phyloP scores from a whole-genome alignment of 1,284 basidiomycete species.

The Fomitopsis schrenkii region DNA sequence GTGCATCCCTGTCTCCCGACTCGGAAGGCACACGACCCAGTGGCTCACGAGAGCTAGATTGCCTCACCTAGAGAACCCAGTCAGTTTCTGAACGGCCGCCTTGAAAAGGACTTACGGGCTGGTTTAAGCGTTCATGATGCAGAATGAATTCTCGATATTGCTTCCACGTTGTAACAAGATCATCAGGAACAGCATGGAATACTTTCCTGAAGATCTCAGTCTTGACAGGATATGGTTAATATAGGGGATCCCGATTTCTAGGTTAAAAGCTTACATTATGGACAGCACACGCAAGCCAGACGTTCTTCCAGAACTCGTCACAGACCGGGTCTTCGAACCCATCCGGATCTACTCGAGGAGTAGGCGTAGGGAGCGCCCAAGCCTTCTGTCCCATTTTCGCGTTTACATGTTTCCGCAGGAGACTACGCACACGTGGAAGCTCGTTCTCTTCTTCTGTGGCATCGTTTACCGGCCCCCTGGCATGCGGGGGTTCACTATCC shows the following conservation, averaged over 20 bases:
- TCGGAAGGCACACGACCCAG: constrained; percentile 57
- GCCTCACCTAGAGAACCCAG: constrained; percentile 37
- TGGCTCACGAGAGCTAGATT: constrained; percentile 39
- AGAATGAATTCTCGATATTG: constrained; percentile 85
- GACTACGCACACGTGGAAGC: constrained; percentile 44
- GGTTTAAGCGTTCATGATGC: constrained; percentile 74
- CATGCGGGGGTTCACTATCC: constrained; percentile 45
- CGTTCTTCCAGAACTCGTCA: constrained; percentile 83
- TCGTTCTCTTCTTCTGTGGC: constrained; percentile 48
- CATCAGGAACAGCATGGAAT: constrained; percentile 89
- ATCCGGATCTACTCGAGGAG: constrained; percentile 71
- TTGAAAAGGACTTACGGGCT: constrained; percentile 43
- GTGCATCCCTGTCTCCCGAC: constrained; percentile 41
- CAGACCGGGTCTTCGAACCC: constrained; percentile 86
- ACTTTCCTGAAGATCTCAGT: constrained; percentile 94
- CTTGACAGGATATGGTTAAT: constrained; percentile 34
- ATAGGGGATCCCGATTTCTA: constrained; percentile 4
- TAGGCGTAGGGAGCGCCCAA: constrained; percentile 61
- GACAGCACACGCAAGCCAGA: constrained; percentile 82
- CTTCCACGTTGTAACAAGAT: constrained; percentile 90
- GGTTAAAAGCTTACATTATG: constrained; percentile 68
- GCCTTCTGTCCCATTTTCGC: constrained; percentile 50
- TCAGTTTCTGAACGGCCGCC: constrained; percentile 7
- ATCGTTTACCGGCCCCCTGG: constrained; percentile 40
- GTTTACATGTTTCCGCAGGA: constrained; percentile 51